A percentile compares a stretch with the other conserved stretches of the same genome.
These are phyloP conservation scores for Penicillium flavigenum DNA, from an alignment of 495 filamentous ascomycete genomes.

Conservation along the genomic window DNA sequence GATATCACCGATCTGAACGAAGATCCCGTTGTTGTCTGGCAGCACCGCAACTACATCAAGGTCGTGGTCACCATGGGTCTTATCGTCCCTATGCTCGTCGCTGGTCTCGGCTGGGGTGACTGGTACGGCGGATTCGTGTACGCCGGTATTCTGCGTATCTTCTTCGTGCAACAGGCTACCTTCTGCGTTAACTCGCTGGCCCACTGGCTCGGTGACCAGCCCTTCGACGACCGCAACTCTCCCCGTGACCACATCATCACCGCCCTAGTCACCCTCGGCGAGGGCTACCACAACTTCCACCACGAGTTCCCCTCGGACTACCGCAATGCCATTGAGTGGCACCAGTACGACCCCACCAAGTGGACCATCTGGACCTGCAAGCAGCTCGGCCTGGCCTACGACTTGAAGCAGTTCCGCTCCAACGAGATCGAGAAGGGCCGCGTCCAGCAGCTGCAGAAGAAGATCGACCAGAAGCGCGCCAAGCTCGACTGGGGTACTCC, in stretches of 20 bases:
- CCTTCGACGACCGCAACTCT: constrained; percentile 98
- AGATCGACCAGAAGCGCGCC: constrained; percentile 92
- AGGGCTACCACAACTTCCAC: constrained; percentile 99
- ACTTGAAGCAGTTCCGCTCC: constrained; percentile 94
- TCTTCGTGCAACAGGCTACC: constrained; percentile 98
- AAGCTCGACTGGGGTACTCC: constrained; percentile 94
- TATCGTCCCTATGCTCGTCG: constrained; percentile 76
- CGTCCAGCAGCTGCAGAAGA: constrained; percentile 97
- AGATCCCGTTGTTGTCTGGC: constrained; percentile 89
- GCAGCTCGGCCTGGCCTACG: constrained; percentile 88
- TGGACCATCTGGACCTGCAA: constrained; percentile 95
- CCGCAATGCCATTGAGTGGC: constrained; percentile 97
- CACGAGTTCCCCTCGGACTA: constrained; percentile 99
- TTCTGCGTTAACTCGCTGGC: constrained; percentile 99
- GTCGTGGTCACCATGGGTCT: constrained; percentile 85
- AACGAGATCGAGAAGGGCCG: constrained; percentile 99
- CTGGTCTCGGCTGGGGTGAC: constrained; percentile 87
- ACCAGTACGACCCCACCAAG: constrained; percentile 99
- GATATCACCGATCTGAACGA: constrained; percentile 97
- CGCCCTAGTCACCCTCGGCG: constrained; percentile 90
- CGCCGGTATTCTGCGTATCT: constrained; percentile 91
- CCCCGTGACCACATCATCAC: constrained; percentile 96
- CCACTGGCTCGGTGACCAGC: constrained; percentile 98
- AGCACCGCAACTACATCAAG: constrained; percentile 92
- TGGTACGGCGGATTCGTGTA: constrained; percentile 92